Evolutionary conservation across 192 early-diverging fungal genomes (phyloP), one percentile per base, ranked within the genome.

Genomic region (Thamnidium elegans): DNA sequence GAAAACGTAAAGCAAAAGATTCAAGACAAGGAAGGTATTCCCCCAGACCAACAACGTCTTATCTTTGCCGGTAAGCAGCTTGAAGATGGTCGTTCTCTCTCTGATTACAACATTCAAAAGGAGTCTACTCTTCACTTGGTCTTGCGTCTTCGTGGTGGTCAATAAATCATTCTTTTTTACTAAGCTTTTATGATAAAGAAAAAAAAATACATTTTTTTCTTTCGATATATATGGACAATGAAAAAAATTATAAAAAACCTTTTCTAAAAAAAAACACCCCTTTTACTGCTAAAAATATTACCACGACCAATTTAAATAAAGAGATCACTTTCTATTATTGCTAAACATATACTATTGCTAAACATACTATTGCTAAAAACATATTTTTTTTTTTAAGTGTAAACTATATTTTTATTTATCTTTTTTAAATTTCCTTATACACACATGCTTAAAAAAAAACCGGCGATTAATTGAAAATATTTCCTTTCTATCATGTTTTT

Each of bases 41-140:
- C 70, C 32, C 68, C 68, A 20, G 68, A 69, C 61, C 68, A 69
- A 77, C 90, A 91, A 70, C 84, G 89, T 55, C 79, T 90, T 14
- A 90, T 91, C 50, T 91, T 91, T 50, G 89, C 89, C 42, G 89
- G 89, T 60, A 90, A 91, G 80, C 89, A 91, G 76, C 78, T 91
- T 31, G 89, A 91, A 66, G 90, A 91, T 66, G 89, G 85, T 52
- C 86, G 90, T 58, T 73, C 78, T 0, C 80, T 91, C 3, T 80
- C 78, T 3, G 88, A 91, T 72, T 90, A 91, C 77, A 90, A 91
- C 77, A 89, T 90, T 70, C 88, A 89, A 73, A 89, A 91, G 83
- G 89, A 90, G 70, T 91, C 89, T 36, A 91, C 88, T 11, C 80
- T 89, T 20, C 88, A 91, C 55, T 71, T 90, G 63, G 89, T 70